Evolutionary conservation across 2,329 filamentous ascomycete species (phyloP), one percentile per base, ranked within the genome.

Genomic region (Spiromastix sp.): DNA sequence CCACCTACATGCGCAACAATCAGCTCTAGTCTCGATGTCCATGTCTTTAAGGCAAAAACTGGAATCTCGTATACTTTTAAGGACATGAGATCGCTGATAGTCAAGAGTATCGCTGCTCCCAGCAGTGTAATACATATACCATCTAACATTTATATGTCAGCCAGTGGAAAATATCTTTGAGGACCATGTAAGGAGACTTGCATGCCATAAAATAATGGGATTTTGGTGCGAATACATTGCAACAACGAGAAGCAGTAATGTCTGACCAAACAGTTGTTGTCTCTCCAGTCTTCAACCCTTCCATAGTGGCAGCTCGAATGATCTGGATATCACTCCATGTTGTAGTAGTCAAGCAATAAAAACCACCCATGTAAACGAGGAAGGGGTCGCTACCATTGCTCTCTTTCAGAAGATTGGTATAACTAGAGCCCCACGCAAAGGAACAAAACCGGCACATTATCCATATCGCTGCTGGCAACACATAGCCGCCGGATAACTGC

Each of bases 81-180:
- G 57, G 13, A 71, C 72, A 37, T 75, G 66, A 3, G 64, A 50
- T 8, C 66, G 60, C 50, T 77, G 72, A 2, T 60, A 59, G 20
- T 66, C 66, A 1, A 74, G 52, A 40, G 71, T 59, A 2, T 52
- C 56, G 2, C 51, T 49, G 16, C 56, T 57, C 1, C 70, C 70
- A 1, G 70, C 67, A 0, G 70, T 70, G 48, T 74, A 76, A 53
- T 75, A 76, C 25, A 76, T 63, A 38, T 71, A 74, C 71, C 71
- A 68, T 21, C 47, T 45, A 28, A 48, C 21, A 24, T 7, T 7
- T 24, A 45, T 22, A 13, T 5, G 30, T 36, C n/a, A 15, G 29
- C 13, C 15, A 36, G 33, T 10, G 15, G 13, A n/a, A 31, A n/a
- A n/a, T n/a, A n/a, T n/a, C n/a, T n/a, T n/a, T n/a, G n/a, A n/a